These are phyloP conservation scores for Yamadazyma aaseri DNA, from an alignment of 1,139 yeast species.

Conservation along the genomic window DNA sequence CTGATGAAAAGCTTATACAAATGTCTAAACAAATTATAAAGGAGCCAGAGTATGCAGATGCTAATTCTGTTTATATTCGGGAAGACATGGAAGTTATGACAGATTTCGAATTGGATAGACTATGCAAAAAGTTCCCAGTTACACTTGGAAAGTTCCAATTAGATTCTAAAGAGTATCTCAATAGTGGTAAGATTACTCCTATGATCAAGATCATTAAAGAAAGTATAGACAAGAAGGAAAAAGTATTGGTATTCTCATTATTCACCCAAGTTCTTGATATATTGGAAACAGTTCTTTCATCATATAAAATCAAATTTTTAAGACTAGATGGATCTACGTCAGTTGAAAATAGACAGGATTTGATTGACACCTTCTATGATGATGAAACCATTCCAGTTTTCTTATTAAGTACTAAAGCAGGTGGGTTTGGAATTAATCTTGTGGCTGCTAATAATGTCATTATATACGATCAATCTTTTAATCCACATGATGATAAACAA, in stretches of 20 bases:
- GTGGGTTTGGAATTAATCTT: constrained; percentile 95
- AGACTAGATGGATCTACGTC: constrained; percentile 92
- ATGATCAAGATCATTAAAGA: constrained; percentile 58
- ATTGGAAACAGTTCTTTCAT: constrained; percentile 70
- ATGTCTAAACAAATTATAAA: constrained; percentile 81
- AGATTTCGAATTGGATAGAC: constrained; percentile 77
- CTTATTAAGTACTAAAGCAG: constrained; percentile 90
- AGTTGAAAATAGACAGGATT: constrained; percentile 88
- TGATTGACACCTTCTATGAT: constrained; percentile 85
- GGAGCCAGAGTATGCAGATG: constrained; percentile 75
- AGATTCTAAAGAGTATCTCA: constrained; percentile 57
- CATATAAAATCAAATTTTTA: constrained; percentile 67
- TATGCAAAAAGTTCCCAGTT: constrained; percentile 72
- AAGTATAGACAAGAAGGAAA: constrained; percentile 67
- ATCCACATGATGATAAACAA: constrained; percentile 97
- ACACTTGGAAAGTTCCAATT: constrained; percentile 58
- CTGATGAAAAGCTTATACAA: constrained; percentile 48
- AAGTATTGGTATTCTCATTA: constrained; percentile 81
- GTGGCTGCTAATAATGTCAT: constrained; percentile 94
- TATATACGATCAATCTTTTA: constrained; percentile 90
- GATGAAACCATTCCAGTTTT: constrained; percentile 83
- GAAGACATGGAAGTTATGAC: constrained; percentile 98
- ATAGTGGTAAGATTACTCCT: constrained; percentile 73
- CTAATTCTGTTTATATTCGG: constrained; percentile 68
- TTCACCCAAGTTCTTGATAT: constrained; percentile 92